phyloP scores from a whole-genome alignment of 2,329 filamentous ascomycete species.

The Fusarium anguioides region DNA sequence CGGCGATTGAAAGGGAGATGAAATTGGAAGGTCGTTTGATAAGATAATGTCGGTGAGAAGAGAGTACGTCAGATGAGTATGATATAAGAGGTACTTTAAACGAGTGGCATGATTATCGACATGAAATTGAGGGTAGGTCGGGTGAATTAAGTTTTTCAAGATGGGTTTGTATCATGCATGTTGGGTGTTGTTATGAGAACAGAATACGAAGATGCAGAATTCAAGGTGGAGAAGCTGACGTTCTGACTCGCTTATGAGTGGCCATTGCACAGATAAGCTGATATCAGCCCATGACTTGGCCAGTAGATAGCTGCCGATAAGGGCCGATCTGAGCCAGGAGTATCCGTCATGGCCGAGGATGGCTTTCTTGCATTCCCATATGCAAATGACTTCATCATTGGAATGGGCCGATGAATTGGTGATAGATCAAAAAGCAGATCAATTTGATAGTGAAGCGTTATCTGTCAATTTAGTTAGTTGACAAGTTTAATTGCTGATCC shows the following conservation, averaged over 20 bases:
- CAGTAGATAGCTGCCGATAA: background rate
- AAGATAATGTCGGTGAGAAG: background rate
- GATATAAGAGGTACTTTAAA: background rate
- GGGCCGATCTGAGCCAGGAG: background rate
- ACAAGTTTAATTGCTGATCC: background rate
- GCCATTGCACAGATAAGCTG: background rate
- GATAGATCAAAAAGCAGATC: no score
- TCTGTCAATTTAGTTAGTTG: background rate
- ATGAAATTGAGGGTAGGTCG: background rate
- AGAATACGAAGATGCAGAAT: background rate
- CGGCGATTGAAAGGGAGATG: constrained; percentile 17
- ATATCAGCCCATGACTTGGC: background rate
- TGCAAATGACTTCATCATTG: no score
- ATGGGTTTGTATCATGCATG: constrained; percentile 2
- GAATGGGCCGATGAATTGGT: no score
- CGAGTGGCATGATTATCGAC: background rate
- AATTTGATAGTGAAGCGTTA: no score
- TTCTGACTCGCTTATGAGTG: background rate
- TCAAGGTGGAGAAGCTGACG: constrained; percentile 10
- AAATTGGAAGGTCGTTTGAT: background rate
- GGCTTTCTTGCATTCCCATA: background rate
- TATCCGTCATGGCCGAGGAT: background rate
- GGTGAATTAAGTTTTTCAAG: background rate
- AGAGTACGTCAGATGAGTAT: background rate
- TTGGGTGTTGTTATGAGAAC: background rate